Evolutionary conservation across 164 flowering plant genomes (phyloP), one percentile per base, ranked within the genome.

Genomic region (Stephania japonica): DNA sequence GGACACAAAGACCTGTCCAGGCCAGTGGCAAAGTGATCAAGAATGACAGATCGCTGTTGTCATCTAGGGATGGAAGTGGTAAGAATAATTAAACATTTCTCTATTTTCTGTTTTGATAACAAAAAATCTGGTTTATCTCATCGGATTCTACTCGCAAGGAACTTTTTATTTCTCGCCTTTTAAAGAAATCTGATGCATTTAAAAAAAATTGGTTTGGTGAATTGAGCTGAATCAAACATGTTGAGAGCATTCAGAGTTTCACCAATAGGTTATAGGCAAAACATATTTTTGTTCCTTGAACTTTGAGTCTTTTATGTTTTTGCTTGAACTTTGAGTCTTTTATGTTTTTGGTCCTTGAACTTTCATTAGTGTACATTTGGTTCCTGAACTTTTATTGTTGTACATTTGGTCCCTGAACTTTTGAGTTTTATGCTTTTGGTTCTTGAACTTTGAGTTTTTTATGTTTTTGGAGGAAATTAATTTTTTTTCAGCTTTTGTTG

Each of bases 31-130:
- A 79, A 75, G 80, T 32, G 38, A 44, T 44, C 14, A 47, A 88
- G 80, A 79, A 79, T 49, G 92, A 87, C 65, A 85, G 73, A 70
- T 76, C 89, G 50, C 73, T 80, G 4, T 65, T 83, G 42, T 81
- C 89, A 7, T 87, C 92, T 10, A 84, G 87, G 83, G 91, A 91
- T 68, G 88, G 83, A 74, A 87, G 81, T 76, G 89, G 90, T 90
- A 80, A 78, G 83, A 38, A 32, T 12, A 65, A n/a, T 71, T 5
- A 41, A 59, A 4, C 5, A 12, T 7, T 70, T 69, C n/a, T 41
- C 61, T 67, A 13, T 69, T 62, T 49, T 14, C 7, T 65, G 62
- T 9, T 38, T 11, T 68, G 56, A 65, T 73, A 32, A 68, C 2
- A 32, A 32, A 16, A 12, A 0, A 65, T 44, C 63, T n/a, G 27